These are phyloP conservation scores for Cordyceps militaris DNA, from an alignment of 2,329 filamentous ascomycete species.

Conservation along the genomic window DNA sequence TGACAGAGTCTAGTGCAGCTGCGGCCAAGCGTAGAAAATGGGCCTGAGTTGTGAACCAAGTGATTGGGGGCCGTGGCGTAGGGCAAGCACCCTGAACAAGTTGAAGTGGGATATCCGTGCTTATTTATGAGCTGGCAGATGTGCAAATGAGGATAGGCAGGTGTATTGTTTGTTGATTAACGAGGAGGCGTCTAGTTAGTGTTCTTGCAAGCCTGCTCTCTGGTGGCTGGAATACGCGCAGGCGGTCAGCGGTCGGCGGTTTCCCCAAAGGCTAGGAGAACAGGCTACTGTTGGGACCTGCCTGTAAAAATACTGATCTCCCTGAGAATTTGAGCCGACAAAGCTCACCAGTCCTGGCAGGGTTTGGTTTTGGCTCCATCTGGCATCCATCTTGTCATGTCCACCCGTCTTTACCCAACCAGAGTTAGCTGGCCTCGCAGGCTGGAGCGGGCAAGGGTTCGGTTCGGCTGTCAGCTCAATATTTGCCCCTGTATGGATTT, in stretches of 20 bases:
- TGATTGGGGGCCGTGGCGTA: background rate
- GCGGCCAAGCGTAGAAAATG: background rate
- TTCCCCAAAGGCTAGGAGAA: too few relatives aligned
- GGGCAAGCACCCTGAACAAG: background rate
- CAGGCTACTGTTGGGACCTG: background rate
- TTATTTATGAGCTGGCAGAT: background rate
- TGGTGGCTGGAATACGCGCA: background rate
- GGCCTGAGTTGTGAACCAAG: background rate
- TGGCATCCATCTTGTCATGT: slow-evolving; percentile 5
- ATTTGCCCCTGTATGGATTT: background rate
- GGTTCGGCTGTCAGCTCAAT: slow-evolving; percentile 1
- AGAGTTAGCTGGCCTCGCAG: background rate
- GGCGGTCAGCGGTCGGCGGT: background rate
- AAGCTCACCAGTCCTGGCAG: background rate
- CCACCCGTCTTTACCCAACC: background rate
- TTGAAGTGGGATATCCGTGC: background rate
- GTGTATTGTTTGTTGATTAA: background rate
- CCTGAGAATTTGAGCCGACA: background rate
- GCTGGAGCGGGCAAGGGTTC: background rate
- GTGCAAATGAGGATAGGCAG: background rate
- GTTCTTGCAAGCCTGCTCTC: too few relatives aligned
- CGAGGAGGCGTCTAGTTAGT: background rate
- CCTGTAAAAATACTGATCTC: background rate
- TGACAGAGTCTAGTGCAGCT: background rate
- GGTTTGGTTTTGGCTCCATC: slow-evolving; percentile 8